Conservation (phyloP, 1,284 basidiomycete genomes). For the Mycena citricolor region DNA sequence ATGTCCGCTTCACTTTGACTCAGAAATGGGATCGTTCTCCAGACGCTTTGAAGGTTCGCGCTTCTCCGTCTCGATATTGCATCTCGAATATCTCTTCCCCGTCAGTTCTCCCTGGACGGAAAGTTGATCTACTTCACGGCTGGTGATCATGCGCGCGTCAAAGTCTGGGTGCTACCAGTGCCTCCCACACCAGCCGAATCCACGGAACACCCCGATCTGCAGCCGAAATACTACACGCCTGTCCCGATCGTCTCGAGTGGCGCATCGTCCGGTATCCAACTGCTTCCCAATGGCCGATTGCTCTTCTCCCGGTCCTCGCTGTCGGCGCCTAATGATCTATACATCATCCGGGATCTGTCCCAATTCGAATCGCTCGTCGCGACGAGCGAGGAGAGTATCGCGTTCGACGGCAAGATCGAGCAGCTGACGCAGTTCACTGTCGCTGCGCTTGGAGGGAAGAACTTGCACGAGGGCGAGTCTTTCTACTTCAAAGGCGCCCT, state of each 20-base stretch:
- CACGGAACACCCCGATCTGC: constrained; percentile 48
- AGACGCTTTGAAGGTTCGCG: constrained; percentile 52
- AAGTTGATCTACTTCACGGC: constrained; percentile 71
- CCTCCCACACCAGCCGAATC: constrained; percentile 58
- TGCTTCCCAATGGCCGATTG: constrained; percentile 57
- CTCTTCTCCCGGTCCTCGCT: constrained; percentile 71
- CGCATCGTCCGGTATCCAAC: constrained; percentile 59
- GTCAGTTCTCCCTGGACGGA: constrained; percentile 73
- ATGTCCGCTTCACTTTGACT: constrained; percentile 70
- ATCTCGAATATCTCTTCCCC: constrained; percentile 8
- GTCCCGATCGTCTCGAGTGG: constrained; percentile 56
- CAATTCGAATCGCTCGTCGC: constrained; percentile 40
- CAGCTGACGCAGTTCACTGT: constrained; percentile 65
- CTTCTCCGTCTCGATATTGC: not conserved
- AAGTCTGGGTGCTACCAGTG: constrained; percentile 69
- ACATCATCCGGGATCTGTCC: constrained; percentile 52
- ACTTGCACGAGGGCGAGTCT: constrained; percentile 64
- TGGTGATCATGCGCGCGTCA: constrained; percentile 73
- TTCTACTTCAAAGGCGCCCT: constrained; percentile 86
- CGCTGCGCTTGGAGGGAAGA: constrained; percentile 54
- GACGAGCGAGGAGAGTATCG: constrained; percentile 28
- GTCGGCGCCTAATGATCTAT: constrained; percentile 73
- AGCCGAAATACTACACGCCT: constrained; percentile 51
- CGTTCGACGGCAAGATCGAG: constrained; percentile 38
- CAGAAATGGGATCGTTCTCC: constrained; percentile 85